Evolutionary conservation across 2,329 filamentous ascomycete species (phyloP).

Genomic region (Capronia coronata): DNA sequence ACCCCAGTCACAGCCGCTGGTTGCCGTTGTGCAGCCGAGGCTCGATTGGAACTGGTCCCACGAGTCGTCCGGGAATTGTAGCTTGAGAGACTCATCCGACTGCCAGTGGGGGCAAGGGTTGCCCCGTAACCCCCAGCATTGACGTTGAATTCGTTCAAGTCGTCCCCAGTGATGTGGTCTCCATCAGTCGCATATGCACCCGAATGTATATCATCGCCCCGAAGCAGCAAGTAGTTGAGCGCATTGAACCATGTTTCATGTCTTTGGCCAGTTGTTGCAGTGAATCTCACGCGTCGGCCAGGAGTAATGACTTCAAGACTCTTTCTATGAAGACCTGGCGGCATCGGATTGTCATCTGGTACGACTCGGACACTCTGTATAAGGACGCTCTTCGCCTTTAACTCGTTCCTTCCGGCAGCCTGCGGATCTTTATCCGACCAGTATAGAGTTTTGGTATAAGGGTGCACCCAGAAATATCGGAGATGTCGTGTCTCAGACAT

Average conservation of each 20-base stretch:
- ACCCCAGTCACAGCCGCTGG: constrained; percentile 33
- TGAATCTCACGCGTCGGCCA: constrained; percentile 85
- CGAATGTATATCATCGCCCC: constrained; percentile 52
- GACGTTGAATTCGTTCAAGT: constrained; percentile 80
- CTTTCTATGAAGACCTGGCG: constrained; percentile 89
- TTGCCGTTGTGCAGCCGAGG: constrained; percentile 36
- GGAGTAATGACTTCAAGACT: constrained; percentile 86
- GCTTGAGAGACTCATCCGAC: constrained; percentile 60
- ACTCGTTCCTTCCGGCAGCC: constrained; percentile 65
- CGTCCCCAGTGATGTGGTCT: constrained; percentile 55
- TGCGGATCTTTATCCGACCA: constrained; percentile 91
- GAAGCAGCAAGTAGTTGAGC: constrained; percentile 80
- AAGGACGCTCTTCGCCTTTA: constrained; percentile 79
- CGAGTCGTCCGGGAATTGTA: constrained; percentile 69
- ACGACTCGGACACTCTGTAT: constrained; percentile 92
- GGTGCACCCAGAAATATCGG: constrained; percentile 98
- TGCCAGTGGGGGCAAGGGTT: constrained; percentile 44
- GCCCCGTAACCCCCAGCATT: constrained; percentile 60
- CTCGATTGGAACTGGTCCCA: constrained; percentile 42
- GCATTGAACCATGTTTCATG: constrained; percentile 99
- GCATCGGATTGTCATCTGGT: constrained; percentile 89
- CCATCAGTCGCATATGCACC: constrained; percentile 38
- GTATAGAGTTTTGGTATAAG: constrained; percentile 91
- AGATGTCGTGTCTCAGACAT: constrained; percentile 85
- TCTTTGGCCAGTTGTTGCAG: constrained; percentile 82